These are phyloP conservation scores for Pseudohalonectria lignicola DNA, from an alignment of 2,329 filamentous ascomycete species.

Conservation along the genomic window DNA sequence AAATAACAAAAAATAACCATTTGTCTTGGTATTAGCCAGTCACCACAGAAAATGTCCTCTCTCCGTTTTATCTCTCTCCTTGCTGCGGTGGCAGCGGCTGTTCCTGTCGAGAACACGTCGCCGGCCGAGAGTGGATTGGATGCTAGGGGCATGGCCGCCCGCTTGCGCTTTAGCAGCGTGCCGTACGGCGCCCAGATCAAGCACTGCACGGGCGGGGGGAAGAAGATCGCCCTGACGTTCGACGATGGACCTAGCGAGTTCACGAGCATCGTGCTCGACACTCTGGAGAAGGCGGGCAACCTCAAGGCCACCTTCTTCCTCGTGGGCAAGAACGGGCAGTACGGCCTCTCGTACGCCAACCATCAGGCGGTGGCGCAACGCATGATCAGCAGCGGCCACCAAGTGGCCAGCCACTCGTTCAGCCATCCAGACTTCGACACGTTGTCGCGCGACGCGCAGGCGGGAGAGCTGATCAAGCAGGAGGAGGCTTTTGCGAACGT, in stretches of 20 bases:
- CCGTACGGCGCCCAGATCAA: slow-evolving; percentile 21
- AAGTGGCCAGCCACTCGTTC: slow-evolving; percentile 29
- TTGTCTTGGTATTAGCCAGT: too few relatives aligned
- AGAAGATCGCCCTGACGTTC: slow-evolving; percentile 23
- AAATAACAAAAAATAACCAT: too few relatives aligned
- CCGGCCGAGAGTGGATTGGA: too few relatives aligned
- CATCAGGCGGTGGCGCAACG: slow-evolving; percentile 22
- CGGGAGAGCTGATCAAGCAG: slow-evolving; percentile 21
- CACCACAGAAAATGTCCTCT: too few relatives aligned
- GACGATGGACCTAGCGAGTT: slow-evolving; percentile 25
- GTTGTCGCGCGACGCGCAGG: background rate
- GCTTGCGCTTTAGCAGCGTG: slow-evolving; percentile 14
- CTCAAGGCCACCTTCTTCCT: slow-evolving; percentile 26
- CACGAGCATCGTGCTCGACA: slow-evolving; percentile 21
- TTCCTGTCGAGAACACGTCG: too few relatives aligned
- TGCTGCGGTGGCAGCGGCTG: too few relatives aligned
- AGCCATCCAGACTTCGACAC: slow-evolving; percentile 15
- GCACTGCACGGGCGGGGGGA: slow-evolving; percentile 14
- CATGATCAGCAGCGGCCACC: slow-evolving; percentile 25
- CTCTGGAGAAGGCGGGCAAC: slow-evolving; percentile 16
- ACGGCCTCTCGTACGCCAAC: slow-evolving; percentile 23
- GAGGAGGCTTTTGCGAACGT: slow-evolving; percentile 25
- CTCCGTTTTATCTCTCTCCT: too few relatives aligned
- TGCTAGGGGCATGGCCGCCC: slow-evolving; percentile 7
- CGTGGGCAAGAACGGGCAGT: slow-evolving; percentile 19